These are phyloP conservation scores for Ashbya aceris DNA, from an alignment of 1,139 yeast genomes.

Conservation along the genomic window DNA sequence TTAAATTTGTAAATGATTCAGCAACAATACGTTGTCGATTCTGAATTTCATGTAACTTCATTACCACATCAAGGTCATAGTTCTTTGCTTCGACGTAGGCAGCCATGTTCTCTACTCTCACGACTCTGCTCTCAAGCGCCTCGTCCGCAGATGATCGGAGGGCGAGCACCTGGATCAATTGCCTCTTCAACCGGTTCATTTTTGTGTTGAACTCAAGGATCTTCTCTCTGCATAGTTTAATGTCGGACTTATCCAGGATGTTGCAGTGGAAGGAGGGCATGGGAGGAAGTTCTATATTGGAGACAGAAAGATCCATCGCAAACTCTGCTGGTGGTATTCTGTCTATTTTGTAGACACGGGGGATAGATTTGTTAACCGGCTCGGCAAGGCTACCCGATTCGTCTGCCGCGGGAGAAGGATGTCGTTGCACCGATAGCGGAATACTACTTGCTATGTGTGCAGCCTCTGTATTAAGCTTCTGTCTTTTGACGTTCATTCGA, in stretches of 20 bases:
- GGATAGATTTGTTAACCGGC: slow-evolving; percentile 23
- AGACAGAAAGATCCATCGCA: slow-evolving; percentile 11
- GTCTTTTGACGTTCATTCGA: slow-evolving; percentile 12
- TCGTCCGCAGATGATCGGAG: slow-evolving; percentile 18
- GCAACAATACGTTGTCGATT: slow-evolving; percentile 21
- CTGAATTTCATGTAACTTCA: slow-evolving; percentile 20
- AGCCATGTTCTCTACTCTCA: slow-evolving; percentile 18
- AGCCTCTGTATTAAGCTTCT: slow-evolving; percentile 9
- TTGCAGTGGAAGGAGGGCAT: slow-evolving; percentile 17
- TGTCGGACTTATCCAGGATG: slow-evolving; percentile 12
- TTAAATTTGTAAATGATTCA: slow-evolving; percentile 15
- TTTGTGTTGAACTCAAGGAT: slow-evolving; percentile 14
- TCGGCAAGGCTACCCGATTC: slow-evolving; percentile 14
- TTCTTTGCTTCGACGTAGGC: slow-evolving; percentile 15
- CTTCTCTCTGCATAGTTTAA: slow-evolving; percentile 14
- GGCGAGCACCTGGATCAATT: slow-evolving; percentile 11
- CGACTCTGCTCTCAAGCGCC: slow-evolving; percentile 12
- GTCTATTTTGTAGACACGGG: slow-evolving; percentile 18
- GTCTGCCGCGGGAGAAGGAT: slow-evolving; percentile 4
- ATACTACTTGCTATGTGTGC: neutral
- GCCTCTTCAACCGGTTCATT: slow-evolving; percentile 14
- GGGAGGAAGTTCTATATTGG: slow-evolving; percentile 12
- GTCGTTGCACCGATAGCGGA: neutral
- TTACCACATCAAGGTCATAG: slow-evolving; percentile 17
- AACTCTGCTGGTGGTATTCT: slow-evolving; percentile 12